phyloP scores from a whole-genome alignment of 1,284 basidiomycete species.

The Fomitopsis pinicola region DNA sequence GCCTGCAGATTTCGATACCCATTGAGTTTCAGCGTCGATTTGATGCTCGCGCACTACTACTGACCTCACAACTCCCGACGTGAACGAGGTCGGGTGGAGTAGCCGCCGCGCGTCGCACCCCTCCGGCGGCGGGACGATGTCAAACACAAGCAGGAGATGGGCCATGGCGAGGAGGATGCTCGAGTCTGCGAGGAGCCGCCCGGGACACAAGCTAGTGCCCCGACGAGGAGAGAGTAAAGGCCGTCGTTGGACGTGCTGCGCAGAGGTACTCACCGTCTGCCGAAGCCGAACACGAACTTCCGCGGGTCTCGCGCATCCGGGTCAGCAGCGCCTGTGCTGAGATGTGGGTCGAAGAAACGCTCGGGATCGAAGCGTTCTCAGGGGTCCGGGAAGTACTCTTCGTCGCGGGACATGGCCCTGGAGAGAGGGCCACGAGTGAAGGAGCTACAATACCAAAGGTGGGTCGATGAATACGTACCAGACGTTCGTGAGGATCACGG shows the following conservation, averaged over 20 bases:
- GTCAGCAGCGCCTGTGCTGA: too few species aligned
- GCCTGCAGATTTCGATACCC: neutral
- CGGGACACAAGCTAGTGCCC: neutral
- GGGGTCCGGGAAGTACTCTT: too few species aligned
- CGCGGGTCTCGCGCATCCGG: too few species aligned
- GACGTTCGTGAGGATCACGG: too few species aligned
- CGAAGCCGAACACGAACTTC: constrained; percentile 5
- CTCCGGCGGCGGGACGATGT: neutral
- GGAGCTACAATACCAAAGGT: too few species aligned
- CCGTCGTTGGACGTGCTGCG: neutral
- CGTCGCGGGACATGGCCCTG: too few species aligned
- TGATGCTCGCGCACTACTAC: neutral
- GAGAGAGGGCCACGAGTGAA: too few species aligned
- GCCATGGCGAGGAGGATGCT: neutral
- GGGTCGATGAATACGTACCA: too few species aligned
- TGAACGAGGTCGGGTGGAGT: neutral
- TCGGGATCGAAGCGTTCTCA: too few species aligned
- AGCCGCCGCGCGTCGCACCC: neutral
- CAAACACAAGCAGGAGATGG: neutral
- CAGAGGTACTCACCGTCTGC: neutral
- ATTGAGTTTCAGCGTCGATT: too few species aligned
- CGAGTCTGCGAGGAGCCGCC: neutral
- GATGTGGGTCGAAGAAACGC: too few species aligned
- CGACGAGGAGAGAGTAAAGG: too few species aligned
- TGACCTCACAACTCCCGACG: neutral